Evolutionary conservation across 2,329 filamentous ascomycete genomes (phyloP).

Genomic region (Capronia americana): DNA sequence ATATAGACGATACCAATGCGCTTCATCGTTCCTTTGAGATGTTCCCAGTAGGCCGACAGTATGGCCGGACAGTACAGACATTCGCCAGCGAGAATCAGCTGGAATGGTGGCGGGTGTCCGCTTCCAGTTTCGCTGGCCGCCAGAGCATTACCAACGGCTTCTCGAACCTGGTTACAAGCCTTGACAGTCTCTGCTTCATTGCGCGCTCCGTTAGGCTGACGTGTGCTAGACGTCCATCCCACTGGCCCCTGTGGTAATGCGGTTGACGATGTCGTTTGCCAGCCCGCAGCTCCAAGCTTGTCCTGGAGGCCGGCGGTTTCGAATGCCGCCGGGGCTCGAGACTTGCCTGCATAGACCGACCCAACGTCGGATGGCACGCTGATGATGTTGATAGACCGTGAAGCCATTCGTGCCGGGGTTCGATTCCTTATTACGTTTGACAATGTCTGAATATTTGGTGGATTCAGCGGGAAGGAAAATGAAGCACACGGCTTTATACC

Average conservation of each 20-base stretch:
- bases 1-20: constrained; percentile 32
- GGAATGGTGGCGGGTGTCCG: constrained; percentile 8
- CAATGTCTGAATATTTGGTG: background rate
- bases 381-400: constrained; percentile 18
- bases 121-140: background rate
- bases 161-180: constrained; percentile 15
- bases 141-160: constrained; percentile 8
- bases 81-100: constrained; percentile 28
- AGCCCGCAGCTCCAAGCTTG: constrained; percentile 14
- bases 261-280: constrained; percentile 13
- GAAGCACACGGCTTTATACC: background rate
- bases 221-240: constrained; percentile 7
- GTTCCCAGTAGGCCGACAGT: constrained; percentile 22
- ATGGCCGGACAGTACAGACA: constrained; percentile 28
- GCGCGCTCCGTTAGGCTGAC: constrained; percentile 17
- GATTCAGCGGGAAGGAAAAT: background rate
- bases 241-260: constrained; percentile 17
- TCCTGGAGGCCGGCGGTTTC: constrained; percentile 16
- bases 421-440: background rate
- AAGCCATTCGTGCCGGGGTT: constrained; percentile 1
- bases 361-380: constrained; percentile 27
- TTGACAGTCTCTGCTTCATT: constrained; percentile 24
- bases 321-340: constrained; percentile 28
- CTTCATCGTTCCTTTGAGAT: background rate
- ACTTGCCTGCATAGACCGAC: constrained; percentile 27